phyloP scores from a whole-genome alignment of 192 early-diverging fungal species.

The Endogone sp. region DNA sequence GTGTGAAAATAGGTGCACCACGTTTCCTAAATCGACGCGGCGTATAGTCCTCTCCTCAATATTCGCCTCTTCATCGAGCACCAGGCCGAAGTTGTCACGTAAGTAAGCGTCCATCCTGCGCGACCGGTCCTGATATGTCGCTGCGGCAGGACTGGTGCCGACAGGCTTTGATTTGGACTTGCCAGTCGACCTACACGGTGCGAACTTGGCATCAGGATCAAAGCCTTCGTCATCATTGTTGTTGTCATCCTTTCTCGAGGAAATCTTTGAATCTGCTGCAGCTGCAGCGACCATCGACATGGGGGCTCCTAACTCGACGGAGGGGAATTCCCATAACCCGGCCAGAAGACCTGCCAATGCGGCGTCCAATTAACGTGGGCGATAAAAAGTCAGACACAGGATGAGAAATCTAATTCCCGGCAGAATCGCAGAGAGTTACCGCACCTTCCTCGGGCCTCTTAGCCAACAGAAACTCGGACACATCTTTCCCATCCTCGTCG shows the following conservation, averaged over 20 bases:
- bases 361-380: too few relatives aligned
- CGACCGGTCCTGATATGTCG: slow-evolving; percentile 16
- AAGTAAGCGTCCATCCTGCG: slow-evolving; percentile 6
- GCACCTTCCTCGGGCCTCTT: slow-evolving; percentile 49
- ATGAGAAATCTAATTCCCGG: too few relatives aligned
- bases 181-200: neutral
- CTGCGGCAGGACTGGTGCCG: slow-evolving; percentile 15
- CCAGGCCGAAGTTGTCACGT: slow-evolving; percentile 10
- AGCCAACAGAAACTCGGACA: slow-evolving; percentile 46
- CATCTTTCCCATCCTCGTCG: slow-evolving; percentile 5
- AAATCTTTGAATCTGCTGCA: slow-evolving; percentile 1
- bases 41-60: slow-evolving; percentile 10
- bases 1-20: slow-evolving; percentile 68
- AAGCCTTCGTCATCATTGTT: neutral
- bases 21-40: slow-evolving; percentile 42
- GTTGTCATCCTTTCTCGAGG: slow-evolving; percentile 1
- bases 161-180: slow-evolving; percentile 8
- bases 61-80: neutral
- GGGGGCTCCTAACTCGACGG: slow-evolving; percentile 22
- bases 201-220: slow-evolving; percentile 6
- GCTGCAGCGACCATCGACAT: too few relatives aligned
- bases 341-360: slow-evolving; percentile 53
- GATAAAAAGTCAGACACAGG: too few relatives aligned
- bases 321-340: slow-evolving; percentile 76
- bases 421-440: too few relatives aligned